Percentiles rank a stretch among this genome's conserved stretches.
Evolutionary conservation across 805 yeast species (phyloP).

Genomic region (Maudiozyma turicensis): DNA sequence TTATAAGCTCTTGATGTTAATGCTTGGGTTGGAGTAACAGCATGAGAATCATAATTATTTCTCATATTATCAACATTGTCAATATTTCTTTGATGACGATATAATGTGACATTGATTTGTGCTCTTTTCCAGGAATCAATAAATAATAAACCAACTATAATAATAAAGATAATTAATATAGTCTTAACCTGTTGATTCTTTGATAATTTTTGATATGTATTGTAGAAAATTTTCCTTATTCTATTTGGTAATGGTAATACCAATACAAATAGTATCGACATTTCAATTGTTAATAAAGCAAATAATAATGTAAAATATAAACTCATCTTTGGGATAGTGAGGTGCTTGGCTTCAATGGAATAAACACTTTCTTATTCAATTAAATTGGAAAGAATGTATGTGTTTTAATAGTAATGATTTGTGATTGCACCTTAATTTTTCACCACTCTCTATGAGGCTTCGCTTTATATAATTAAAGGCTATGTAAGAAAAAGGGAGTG

Average conservation of each 20-base stretch:
- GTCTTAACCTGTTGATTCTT: slow-evolving; percentile 36
- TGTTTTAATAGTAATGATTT: too few relatives aligned
- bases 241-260: slow-evolving; percentile 47
- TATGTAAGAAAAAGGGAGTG: too few relatives aligned
- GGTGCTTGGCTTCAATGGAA: too few relatives aligned
- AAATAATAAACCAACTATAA: slow-evolving; percentile 41
- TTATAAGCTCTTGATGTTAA: slow-evolving; percentile 52
- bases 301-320: slow-evolving; percentile 32
- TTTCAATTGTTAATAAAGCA: slow-evolving; percentile 40
- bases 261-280: slow-evolving; percentile 38
- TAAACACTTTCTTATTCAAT: too few relatives aligned
- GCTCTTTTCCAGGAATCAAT: slow-evolving; percentile 44
- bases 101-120: slow-evolving; percentile 22
- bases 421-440: too few relatives aligned
- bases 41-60: slow-evolving; percentile 2
- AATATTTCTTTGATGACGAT: slow-evolving; percentile 12
- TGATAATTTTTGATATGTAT: slow-evolving; percentile 29
- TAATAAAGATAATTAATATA: slow-evolving; percentile 33
- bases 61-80: neutral
- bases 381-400: too few relatives aligned
- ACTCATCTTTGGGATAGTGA: slow-evolving; percentile 16
- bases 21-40: slow-evolving; percentile 36
- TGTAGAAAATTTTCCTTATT: slow-evolving; percentile 36
- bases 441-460: too few relatives aligned
- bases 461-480: too few relatives aligned